Conservation (phyloP, 768 basidiomycete species). For the Kwoniella heveanensis region DNA sequence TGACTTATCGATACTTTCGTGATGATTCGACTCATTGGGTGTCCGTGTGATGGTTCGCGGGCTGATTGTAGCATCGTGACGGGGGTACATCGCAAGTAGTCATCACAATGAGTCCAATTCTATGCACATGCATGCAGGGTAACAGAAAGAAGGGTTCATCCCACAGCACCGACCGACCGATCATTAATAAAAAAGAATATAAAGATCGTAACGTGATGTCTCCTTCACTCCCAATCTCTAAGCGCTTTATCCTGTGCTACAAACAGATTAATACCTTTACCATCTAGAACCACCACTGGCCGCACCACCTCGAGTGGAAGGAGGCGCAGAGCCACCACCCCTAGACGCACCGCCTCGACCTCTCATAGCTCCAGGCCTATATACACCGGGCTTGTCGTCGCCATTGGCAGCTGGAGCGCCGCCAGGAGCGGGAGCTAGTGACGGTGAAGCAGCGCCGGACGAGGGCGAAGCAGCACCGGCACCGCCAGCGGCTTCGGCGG, state of each 20-base stretch:
- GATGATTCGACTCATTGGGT: too few relatives aligned
- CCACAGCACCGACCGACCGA: too few relatives aligned
- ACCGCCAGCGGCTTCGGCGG: conserved; percentile 48
- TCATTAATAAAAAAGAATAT: too few relatives aligned
- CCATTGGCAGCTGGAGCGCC: conserved; percentile 7
- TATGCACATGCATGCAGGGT: not conserved
- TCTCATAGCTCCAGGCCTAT: conserved; percentile 1
- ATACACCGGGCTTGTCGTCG: conserved; percentile 17
- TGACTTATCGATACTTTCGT: too few relatives aligned
- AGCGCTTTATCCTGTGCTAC: too few relatives aligned
- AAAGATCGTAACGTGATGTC: not conserved
- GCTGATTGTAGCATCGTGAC: too few relatives aligned
- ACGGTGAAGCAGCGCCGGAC: conserved; percentile 20
- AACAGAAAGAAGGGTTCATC: not conserved
- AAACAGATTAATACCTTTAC: conserved; percentile 4
- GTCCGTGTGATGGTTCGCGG: too few relatives aligned
- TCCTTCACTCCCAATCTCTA: not conserved
- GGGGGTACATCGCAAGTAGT: too few relatives aligned
- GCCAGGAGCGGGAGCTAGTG: conserved; percentile 20
- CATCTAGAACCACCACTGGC: conserved; percentile 11
- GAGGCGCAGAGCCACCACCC: conserved; percentile 18
- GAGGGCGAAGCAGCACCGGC: conserved; percentile 28
- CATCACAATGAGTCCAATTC: not conserved
- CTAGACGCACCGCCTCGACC: conserved; percentile 11
- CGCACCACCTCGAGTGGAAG: conserved; percentile 26